Conservation (phyloP, 331 rosid genomes). For the Pyrus hybrid region DNA sequence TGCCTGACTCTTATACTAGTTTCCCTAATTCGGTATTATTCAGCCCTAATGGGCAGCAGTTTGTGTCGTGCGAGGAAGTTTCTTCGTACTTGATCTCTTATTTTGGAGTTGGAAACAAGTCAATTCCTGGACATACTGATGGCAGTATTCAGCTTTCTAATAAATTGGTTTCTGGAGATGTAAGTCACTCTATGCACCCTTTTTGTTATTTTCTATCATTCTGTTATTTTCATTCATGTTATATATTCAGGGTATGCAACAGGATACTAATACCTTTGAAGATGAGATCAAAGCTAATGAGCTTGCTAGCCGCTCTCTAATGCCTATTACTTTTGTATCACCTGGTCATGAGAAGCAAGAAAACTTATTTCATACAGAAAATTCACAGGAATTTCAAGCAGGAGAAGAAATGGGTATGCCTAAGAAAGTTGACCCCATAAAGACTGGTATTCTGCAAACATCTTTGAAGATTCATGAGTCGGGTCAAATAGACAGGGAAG, state of each 20-base stretch:
- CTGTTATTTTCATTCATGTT: neutral
- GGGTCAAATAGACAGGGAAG: conserved; percentile 21
- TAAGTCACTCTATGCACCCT: conserved; percentile 30
- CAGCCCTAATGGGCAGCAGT: conserved; percentile 80
- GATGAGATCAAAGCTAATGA: conserved; percentile 26
- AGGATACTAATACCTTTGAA: conserved; percentile 28
- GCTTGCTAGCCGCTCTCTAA: conserved; percentile 21
- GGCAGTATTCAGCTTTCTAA: conserved; percentile 26
- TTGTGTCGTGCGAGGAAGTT: conserved; percentile 64
- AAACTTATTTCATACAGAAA: conserved; percentile 1
- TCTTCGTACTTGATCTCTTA: conserved; percentile 46
- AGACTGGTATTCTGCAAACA: conserved; percentile 2
- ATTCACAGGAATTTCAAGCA: conserved; percentile 6
- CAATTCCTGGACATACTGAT: conserved; percentile 26
- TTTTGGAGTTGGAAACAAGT: conserved; percentile 19
- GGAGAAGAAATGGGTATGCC: conserved; percentile 1
- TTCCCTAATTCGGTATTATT: conserved; percentile 31
- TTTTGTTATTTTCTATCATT: neutral
- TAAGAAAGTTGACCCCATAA: neutral
- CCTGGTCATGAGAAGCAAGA: conserved; percentile 27
- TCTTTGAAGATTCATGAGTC: conserved; percentile 16
- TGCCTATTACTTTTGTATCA: conserved; percentile 10
- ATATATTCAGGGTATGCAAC: conserved; percentile 17
- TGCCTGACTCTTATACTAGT: conserved; percentile 24
- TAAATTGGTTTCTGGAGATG: conserved; percentile 31